Base-by-base conservation (phyloP, 139 green algal species). In the Volvox africanus region DNA sequence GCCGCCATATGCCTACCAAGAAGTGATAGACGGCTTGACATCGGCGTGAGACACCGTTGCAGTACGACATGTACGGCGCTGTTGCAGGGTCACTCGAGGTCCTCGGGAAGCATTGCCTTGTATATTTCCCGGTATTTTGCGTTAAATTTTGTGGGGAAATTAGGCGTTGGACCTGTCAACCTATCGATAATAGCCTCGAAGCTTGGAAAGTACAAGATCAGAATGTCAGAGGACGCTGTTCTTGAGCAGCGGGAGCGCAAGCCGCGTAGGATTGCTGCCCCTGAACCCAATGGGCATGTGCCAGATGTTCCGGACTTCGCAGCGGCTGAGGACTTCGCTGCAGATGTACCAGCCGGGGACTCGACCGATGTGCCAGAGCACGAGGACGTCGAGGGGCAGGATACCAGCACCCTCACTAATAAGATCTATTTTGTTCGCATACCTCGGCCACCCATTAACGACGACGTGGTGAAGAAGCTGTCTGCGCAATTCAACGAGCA, bases 391-490 rank as follows among this genome's bases (percentile, higher is more conserved):
- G 75, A 76, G 71, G 36, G 24, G 65, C 65, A 55, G 44, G 44
- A 61, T 55, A 61, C 19, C 69, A 32, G n/a, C 69, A 73, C 37
- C 44, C 30, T 44, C 14, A 84, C 36, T 35, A 84, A 82, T n/a
- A 82, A 83, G 28, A 87, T 96, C 30, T 96, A 95, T 81, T 91
- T 96, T 33, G 87, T 96, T 12, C 88, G 94, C 32, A 32, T 96
- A 0, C 92, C 94, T 0, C 73, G 90, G 30, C 94, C 94, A 0
- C 82, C 87, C 0, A 84, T 96, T 16, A 92, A 95, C 87, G 93
- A 96, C 32, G 79, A 86, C 22, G 50, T 44, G 28, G 69, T 95
- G 9, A 94, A 95, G 87, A 86, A 88, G 69, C 89, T 94, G 19
- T 89, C 94, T 67, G 62, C 50, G 1, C 91, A 96, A 71, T 93